Conservation (phyloP, 1,284 basidiomycete species). For the Ceratobasidium sp. region DNA sequence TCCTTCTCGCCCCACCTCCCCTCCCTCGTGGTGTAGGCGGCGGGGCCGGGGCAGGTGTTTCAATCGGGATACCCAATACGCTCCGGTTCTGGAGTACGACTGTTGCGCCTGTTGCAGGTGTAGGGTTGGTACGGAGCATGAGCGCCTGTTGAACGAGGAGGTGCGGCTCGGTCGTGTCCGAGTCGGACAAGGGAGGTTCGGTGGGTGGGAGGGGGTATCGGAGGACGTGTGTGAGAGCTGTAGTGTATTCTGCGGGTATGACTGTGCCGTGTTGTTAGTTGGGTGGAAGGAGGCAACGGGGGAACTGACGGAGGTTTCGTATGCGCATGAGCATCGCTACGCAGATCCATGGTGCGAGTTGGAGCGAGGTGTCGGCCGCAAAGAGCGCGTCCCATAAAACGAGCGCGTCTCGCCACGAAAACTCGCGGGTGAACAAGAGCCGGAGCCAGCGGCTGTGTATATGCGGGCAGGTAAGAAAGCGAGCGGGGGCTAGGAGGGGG, state of each 20-base stretch:
- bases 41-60: slow-evolving; percentile 64
- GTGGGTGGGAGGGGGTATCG: slow-evolving; percentile 72
- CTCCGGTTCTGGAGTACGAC: slow-evolving; percentile 84
- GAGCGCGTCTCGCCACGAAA: slow-evolving; percentile 78
- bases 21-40: slow-evolving; percentile 51
- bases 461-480: slow-evolving; percentile 5
- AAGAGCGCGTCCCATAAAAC: slow-evolving; percentile 92
- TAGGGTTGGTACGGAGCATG: slow-evolving; percentile 77
- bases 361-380: slow-evolving; percentile 75
- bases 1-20: slow-evolving; percentile 48
- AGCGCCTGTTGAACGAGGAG: slow-evolving; percentile 86
- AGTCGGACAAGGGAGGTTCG: neutral
- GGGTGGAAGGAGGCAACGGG: slow-evolving; percentile 21
- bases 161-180: slow-evolving; percentile 54
- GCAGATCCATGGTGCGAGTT: slow-evolving; percentile 84
- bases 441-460: slow-evolving; percentile 84
- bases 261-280: slow-evolving; percentile 61
- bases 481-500: neutral
- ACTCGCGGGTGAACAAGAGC: slow-evolving; percentile 89
- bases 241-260: slow-evolving; percentile 84
- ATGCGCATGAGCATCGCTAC: slow-evolving; percentile 93
- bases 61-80: slow-evolving; percentile 73
- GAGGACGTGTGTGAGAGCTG: slow-evolving; percentile 81
- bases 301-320: slow-evolving; percentile 79
- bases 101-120: slow-evolving; percentile 75